phyloP scores from a whole-genome alignment of 768 basidiomycete species.

The Lactarius trivialis region DNA sequence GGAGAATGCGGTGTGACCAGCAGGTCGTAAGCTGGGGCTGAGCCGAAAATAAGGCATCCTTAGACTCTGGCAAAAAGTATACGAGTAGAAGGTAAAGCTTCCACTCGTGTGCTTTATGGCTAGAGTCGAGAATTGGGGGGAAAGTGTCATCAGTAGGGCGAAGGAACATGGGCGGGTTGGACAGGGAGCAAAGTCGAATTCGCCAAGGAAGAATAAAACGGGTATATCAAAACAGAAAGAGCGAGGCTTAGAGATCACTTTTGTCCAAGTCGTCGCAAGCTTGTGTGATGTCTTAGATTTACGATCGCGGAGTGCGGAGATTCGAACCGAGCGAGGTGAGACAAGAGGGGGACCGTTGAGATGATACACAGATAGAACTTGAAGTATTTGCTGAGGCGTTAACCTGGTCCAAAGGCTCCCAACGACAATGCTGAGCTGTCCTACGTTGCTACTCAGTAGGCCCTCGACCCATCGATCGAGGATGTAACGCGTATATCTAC shows the following conservation, averaged over 20 bases:
- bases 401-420: background rate
- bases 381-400: too few relatives aligned
- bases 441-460: too few relatives aligned
- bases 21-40: conserved; percentile 1
- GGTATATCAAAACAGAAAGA: background rate
- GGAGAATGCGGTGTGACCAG: background rate
- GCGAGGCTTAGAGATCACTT: too few relatives aligned
- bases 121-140: too few relatives aligned
- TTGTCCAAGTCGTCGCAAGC: background rate
- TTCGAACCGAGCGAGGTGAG: background rate
- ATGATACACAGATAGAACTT: background rate
- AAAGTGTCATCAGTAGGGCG: background rate
- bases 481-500: background rate
- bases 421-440: background rate
- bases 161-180: background rate
- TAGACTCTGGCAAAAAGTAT: background rate
- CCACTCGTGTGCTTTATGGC: too few relatives aligned
- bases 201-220: background rate
- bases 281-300: conserved; percentile 8
- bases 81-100: background rate
- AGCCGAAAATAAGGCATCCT: background rate
- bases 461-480: background rate
- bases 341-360: background rate
- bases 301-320: conserved; percentile 8
- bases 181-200: background rate